Percentiles rank a stretch among this genome's conserved stretches.
These are phyloP conservation scores for Thelonectria blattea DNA, from an alignment of 2,329 filamentous ascomycete species.

Conservation along the genomic window DNA sequence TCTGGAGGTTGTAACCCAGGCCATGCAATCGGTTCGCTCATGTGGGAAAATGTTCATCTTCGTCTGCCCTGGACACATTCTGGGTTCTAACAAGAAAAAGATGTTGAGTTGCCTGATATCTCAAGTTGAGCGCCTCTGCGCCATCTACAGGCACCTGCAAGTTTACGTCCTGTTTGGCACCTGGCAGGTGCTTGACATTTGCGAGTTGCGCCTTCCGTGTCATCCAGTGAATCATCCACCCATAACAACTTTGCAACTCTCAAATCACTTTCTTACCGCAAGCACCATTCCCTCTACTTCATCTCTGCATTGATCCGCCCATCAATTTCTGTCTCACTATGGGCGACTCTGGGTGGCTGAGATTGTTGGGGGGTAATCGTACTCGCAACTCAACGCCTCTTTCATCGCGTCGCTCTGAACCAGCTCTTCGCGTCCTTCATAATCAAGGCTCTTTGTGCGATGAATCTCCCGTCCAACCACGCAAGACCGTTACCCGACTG, in stretches of 20 bases:
- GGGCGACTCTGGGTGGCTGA: constrained; percentile 35
- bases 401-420: constrained; percentile 30
- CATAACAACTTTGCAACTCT: not conserved
- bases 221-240: not conserved
- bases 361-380: constrained; percentile 34
- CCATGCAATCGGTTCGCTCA: not conserved
- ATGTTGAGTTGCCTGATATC: too few species aligned
- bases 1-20: not conserved
- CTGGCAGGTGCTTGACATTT: not conserved
- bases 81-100: not conserved
- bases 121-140: too few species aligned
- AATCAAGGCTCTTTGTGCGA: constrained; percentile 10
- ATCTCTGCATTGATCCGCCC: not conserved
- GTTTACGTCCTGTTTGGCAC: not conserved
- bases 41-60: not conserved
- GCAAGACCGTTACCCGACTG: constrained; percentile 18
- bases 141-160: not conserved
- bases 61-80: not conserved
- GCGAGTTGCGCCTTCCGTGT: not conserved
- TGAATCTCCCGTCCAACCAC: constrained; percentile 8
- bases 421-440: constrained; percentile 27
- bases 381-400: constrained; percentile 29
- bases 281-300: not conserved
- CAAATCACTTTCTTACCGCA: not conserved
- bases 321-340: constrained; percentile 15